phyloP scores from a whole-genome alignment of 805 yeast species.

The Teunomyces lycoperdinae region DNA sequence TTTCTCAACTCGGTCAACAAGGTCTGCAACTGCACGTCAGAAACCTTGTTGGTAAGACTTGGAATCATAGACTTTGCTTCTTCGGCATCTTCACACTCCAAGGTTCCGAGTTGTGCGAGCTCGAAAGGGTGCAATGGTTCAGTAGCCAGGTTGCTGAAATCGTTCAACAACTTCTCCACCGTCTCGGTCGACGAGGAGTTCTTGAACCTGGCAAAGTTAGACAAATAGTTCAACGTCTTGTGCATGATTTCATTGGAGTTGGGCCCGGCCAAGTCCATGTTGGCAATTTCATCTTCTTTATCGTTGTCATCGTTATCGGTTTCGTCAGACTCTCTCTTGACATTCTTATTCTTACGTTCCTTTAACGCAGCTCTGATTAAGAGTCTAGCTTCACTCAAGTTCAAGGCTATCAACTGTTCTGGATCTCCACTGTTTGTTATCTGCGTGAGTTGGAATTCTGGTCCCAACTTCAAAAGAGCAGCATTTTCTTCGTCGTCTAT shows the following conservation, averaged over 20 bases:
- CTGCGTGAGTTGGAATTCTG: slow-evolving; percentile 84
- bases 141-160: slow-evolving; percentile 49
- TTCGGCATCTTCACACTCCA: slow-evolving; percentile 94
- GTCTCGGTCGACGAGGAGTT: slow-evolving; percentile 92
- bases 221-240: slow-evolving; percentile 83
- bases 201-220: slow-evolving; percentile 84
- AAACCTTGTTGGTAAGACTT: slow-evolving; percentile 74
- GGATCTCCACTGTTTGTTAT: slow-evolving; percentile 76
- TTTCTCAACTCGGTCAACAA: slow-evolving; percentile 82
- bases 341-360: slow-evolving; percentile 48
- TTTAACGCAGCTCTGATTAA: slow-evolving; percentile 86
- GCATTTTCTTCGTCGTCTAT: slow-evolving; percentile 92
- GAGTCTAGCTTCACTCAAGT: slow-evolving; percentile 85
- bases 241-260: slow-evolving; percentile 85
- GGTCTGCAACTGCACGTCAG: slow-evolving; percentile 83
- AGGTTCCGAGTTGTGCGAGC: slow-evolving; percentile 84
- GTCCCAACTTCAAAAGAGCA: slow-evolving; percentile 80
- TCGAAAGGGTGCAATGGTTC: slow-evolving; percentile 87
- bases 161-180: slow-evolving; percentile 82
- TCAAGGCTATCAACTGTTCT: slow-evolving; percentile 77
- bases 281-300: slow-evolving; percentile 44
- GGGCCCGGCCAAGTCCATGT: slow-evolving; percentile 56
- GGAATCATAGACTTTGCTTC: slow-evolving; percentile 96
- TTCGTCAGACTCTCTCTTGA: slow-evolving; percentile 26
- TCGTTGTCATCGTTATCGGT: slow-evolving; percentile 35